Percentiles rank a stretch among this genome's conserved stretches.
Evolutionary conservation across 768 basidiomycete species (phyloP).

Genomic region (Leccinellum rugosiceps): DNA sequence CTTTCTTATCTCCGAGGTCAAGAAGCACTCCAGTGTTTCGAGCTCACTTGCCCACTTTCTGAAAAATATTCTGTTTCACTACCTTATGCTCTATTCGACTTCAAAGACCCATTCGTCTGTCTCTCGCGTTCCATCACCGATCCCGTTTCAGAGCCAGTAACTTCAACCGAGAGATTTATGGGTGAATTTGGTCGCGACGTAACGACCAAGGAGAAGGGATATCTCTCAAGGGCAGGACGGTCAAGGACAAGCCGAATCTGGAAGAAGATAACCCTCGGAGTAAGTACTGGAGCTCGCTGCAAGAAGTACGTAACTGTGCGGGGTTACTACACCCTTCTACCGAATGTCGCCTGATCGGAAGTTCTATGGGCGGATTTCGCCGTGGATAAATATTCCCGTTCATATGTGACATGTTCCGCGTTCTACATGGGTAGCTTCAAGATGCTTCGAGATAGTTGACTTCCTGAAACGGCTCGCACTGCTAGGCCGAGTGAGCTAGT

Average conservation of each 20-base stretch:
- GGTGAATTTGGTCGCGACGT: background rate
- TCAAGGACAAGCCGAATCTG: background rate
- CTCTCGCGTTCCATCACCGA: background rate
- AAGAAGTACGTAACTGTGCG: background rate
- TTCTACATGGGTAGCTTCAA: background rate
- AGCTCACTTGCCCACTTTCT: background rate
- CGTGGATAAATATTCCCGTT: background rate
- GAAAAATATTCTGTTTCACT: background rate
- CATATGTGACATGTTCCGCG: background rate
- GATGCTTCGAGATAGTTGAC: background rate
- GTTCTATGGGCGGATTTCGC: background rate
- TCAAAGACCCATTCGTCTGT: background rate
- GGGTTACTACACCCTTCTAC: background rate
- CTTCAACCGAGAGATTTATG: background rate
- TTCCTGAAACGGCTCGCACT: background rate
- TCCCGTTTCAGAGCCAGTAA: background rate
- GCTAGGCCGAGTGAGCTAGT: background rate
- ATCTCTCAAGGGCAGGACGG: background rate
- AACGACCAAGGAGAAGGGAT: background rate
- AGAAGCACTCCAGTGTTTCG: background rate
- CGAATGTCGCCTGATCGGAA: background rate
- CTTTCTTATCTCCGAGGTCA: constrained; percentile 2
- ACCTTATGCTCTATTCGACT: background rate
- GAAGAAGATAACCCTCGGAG: background rate
- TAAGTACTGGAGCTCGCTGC: background rate